phyloP scores from a whole-genome alignment of 2,329 filamentous ascomycete species.

The Tolypocladium nubicola region DNA sequence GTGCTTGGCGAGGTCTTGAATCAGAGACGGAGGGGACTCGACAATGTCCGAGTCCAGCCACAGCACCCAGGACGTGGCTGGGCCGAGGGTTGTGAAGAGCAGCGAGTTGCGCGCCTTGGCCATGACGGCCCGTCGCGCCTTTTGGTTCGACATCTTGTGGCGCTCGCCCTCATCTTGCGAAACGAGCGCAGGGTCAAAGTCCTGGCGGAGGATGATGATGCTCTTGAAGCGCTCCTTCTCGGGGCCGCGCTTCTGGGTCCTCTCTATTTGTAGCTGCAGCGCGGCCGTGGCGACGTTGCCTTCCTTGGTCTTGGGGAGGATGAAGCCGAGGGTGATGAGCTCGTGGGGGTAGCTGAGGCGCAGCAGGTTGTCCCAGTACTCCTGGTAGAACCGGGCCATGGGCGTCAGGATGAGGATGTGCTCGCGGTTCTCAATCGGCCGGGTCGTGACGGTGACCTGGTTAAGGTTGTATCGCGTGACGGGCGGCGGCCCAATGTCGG shows the following conservation, averaged over 20 bases:
- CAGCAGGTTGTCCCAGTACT: slow-evolving; percentile 90
- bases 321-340: slow-evolving; percentile 90
- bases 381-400: slow-evolving; percentile 84
- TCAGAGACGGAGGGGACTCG: slow-evolving; percentile 73
- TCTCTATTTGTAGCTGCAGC: slow-evolving; percentile 74
- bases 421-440: slow-evolving; percentile 71
- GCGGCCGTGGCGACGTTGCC: slow-evolving; percentile 78
- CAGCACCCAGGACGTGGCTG: slow-evolving; percentile 86
- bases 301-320: slow-evolving; percentile 86
- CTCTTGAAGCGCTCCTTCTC: slow-evolving; percentile 79
- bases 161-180: slow-evolving; percentile 82
- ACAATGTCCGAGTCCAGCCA: slow-evolving; percentile 92
- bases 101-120: slow-evolving; percentile 87
- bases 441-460: slow-evolving; percentile 73
- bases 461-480: slow-evolving; percentile 93
- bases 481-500: slow-evolving; percentile 51
- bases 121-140: slow-evolving; percentile 78
- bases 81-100: slow-evolving; percentile 88
- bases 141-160: slow-evolving; percentile 87
- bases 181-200: slow-evolving; percentile 72
- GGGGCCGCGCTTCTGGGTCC: slow-evolving; percentile 68
- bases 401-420: slow-evolving; percentile 86
- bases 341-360: slow-evolving; percentile 83
- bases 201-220: slow-evolving; percentile 89
- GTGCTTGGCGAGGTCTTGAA: slow-evolving; percentile 82